Evolutionary conservation across 192 early-diverging fungal species (phyloP).

Genomic region (Spizellomyces sp.): DNA sequence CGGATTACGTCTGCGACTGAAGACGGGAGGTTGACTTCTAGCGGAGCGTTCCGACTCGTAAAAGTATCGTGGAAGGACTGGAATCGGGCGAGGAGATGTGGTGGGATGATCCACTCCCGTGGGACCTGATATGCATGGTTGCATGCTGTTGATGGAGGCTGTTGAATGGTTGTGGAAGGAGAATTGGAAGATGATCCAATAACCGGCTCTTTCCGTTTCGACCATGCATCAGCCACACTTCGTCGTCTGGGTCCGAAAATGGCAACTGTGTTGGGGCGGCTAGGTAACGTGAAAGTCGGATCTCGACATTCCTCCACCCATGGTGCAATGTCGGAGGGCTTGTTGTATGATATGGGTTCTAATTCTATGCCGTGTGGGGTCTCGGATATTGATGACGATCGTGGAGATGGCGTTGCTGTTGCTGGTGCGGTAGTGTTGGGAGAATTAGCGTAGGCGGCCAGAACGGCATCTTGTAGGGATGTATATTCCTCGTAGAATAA

Average conservation of each 20-base stretch:
- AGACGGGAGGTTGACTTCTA: conserved; percentile 9
- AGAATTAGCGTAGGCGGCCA: neutral
- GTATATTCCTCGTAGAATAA: conserved; percentile 11
- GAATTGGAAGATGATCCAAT: too few relatives aligned
- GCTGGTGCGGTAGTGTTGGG: neutral
- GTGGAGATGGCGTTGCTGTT: neutral
- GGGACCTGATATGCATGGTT: neutral
- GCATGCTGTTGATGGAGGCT: neutral
- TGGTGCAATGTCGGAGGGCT: neutral
- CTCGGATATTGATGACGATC: neutral
- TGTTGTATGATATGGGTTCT: too few relatives aligned
- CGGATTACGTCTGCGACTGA: neutral
- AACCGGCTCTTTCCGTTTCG: neutral
- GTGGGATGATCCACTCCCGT: neutral
- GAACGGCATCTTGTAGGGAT: neutral
- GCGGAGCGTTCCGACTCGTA: neutral
- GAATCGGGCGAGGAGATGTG: neutral
- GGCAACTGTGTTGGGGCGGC: neutral
- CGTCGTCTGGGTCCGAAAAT: too few relatives aligned
- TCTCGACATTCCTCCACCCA: neutral
- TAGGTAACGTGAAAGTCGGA: neutral
- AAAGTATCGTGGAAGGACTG: conserved; percentile 7
- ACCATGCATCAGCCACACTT: neutral
- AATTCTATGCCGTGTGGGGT: neutral
- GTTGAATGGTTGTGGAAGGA: neutral